phyloP scores from a whole-genome alignment of 139 green algal species.

The Haematococcus lacustris region DNA sequence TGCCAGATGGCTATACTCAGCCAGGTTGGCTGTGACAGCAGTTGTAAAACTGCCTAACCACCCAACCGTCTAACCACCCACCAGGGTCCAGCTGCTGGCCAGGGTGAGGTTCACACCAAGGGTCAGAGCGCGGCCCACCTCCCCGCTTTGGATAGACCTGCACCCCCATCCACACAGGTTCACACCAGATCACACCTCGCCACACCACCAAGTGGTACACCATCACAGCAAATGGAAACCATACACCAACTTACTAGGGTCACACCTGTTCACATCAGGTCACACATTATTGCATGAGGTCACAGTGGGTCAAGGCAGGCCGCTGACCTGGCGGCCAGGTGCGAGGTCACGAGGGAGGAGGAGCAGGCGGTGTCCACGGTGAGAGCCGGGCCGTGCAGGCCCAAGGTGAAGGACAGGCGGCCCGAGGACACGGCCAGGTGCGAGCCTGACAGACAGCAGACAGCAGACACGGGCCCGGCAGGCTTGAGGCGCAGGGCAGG shows the following conservation, averaged over 20 bases:
- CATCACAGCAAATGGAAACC: background rate
- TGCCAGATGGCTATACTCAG: too few species aligned
- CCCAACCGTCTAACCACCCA: too few species aligned
- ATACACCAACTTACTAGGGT: background rate
- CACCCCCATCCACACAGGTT: conserved; percentile 65
- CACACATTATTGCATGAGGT: background rate
- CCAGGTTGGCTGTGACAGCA: too few species aligned
- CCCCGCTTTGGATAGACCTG: conserved; percentile 5
- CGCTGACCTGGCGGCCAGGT: conserved; percentile 30
- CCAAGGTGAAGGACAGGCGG: conserved; percentile 67
- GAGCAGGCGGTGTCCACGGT: conserved; percentile 85
- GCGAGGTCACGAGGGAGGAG: conserved; percentile 70
- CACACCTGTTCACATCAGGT: background rate
- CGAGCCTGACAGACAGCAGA: conserved; percentile 40
- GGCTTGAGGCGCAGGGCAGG: too few species aligned
- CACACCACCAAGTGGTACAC: background rate
- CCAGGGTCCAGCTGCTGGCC: too few species aligned
- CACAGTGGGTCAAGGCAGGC: background rate
- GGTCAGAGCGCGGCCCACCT: too few species aligned
- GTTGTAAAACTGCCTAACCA: too few species aligned
- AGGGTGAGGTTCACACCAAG: too few species aligned
- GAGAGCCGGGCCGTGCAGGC: conserved; percentile 51
- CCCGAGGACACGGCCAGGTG: conserved; percentile 65
- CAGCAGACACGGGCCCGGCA: too few species aligned
- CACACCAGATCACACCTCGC: conserved; percentile 64